Conservation (phyloP, 805 yeast genomes). For the Pichia paraexigua region DNA sequence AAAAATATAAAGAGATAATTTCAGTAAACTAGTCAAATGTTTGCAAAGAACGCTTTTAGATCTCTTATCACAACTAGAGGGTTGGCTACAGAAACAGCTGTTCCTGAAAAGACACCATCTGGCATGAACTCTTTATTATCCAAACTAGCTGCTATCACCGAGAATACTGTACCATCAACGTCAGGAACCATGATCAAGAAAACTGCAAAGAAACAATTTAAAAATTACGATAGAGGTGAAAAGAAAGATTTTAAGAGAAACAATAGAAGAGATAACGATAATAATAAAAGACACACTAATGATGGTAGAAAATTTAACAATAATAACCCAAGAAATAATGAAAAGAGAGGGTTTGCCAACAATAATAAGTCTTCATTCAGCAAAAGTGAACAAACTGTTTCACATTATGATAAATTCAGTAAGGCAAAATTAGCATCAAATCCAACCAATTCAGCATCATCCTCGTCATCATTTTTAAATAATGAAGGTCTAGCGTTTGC, state of each 20-base stretch:
- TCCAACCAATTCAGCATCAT: not conserved
- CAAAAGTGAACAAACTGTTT: slow-evolving; percentile 8
- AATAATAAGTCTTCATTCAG: not conserved
- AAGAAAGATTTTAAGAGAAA: not conserved
- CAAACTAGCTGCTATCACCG: not conserved
- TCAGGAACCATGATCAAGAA: not conserved
- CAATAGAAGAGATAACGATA: not conserved
- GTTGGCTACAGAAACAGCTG: not conserved
- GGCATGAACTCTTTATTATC: not conserved
- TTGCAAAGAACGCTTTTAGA: not conserved
- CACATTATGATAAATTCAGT: slow-evolving; percentile 8
- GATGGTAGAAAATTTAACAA: not conserved
- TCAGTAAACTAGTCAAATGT: not conserved
- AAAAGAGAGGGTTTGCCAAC: not conserved
- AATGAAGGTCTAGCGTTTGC: slow-evolving; percentile 10
- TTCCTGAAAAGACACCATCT: not conserved
- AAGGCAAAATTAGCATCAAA: not conserved
- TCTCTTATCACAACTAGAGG: not conserved
- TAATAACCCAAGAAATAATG: not conserved
- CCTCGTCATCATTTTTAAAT: slow-evolving; percentile 2
- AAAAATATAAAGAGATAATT: not conserved
- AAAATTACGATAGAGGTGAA: not conserved
- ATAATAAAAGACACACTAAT: not conserved
- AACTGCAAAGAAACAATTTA: not conserved
- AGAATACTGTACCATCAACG: not conserved